Evolutionary conservation across 345 rosid genomes (phyloP), one percentile per base, ranked within the genome.

Genomic region (Salix brachista): DNA sequence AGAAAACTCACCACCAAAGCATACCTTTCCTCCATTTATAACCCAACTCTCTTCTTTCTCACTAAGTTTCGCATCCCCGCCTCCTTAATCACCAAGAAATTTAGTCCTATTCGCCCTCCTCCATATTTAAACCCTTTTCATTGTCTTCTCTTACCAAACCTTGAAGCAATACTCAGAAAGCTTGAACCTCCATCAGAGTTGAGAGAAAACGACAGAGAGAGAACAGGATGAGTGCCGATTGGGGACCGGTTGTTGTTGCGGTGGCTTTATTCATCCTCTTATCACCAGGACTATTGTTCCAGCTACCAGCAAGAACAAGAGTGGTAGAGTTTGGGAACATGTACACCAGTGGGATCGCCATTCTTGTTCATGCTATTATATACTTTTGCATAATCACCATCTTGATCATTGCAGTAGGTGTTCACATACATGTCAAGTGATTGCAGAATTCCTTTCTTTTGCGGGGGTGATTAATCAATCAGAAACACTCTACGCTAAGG

Each of bases 281-380:
- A 54, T 95, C 98, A 19, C 99, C 99, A 21, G 99, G 99, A 17
- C 80, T 95, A 75, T 74, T 95, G 77, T 90, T 95, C 82, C 99
- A 95, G 88, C 36, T 93, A 64, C 99, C 99, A 0, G 91, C 96
- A 18, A 93, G 88, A 44, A 78, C 81, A 1, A 85, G 98, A 56
- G 91, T 95, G 67, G 80, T 92, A 14, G 99, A 95, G 78, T 95
- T 95, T 32, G 99, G 98, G n/a, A 95, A 93, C 89, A 90, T 93
- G 98, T 78, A 76, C 25, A 95, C 97, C 3, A 93, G 99, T 66
- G 98, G 97, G 77, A 93, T 93, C 17, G 84, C 99, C 1, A 93
- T 96, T 48, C 87, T 96, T 62, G 72, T 92, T 75, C 98, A 96
- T 67, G 99, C 99, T n/a, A 34, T 96, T 48, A 85, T 91, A 60